Percentiles rank a stretch among this genome's conserved stretches.
Conservation (phyloP, 305 asterid species). For the Caryopteris hybrid region DNA sequence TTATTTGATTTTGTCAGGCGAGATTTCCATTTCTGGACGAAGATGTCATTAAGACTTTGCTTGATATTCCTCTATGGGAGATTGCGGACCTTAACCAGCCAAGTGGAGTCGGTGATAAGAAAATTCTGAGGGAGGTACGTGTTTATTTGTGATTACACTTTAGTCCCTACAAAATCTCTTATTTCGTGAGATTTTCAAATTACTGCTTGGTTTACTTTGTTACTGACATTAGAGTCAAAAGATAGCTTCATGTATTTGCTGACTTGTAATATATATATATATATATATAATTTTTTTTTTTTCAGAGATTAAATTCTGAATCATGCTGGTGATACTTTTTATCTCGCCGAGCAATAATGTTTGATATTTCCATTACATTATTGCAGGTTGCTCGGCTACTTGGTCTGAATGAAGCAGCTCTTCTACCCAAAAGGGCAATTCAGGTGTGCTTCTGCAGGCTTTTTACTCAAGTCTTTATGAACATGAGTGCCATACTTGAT, state of each 20-base stretch:
- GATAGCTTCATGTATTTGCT: not conserved
- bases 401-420: constrained; percentile 72
- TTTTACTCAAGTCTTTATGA: not conserved
- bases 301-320: not conserved
- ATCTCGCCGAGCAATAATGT: not conserved
- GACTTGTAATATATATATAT: not conserved
- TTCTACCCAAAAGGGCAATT: constrained; percentile 88
- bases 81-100: constrained; percentile 86
- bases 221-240: not conserved
- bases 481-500: too few species aligned
- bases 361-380: not conserved
- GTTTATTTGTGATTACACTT: not conserved
- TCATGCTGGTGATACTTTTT: not conserved
- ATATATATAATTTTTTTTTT: too few species aligned
- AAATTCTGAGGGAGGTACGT: constrained; percentile 77
- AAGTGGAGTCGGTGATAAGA: constrained; percentile 86
- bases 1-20: constrained; percentile 43
- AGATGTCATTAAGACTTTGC: constrained; percentile 76
- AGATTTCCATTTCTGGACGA: constrained; percentile 95
- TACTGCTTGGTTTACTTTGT: not conserved
- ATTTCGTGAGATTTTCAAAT: not conserved
- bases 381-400: constrained; percentile 78
- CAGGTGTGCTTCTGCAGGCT: constrained; percentile 45
- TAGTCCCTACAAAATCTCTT: not conserved
- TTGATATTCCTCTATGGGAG: constrained; percentile 89